phyloP scores from a whole-genome alignment of 2,329 filamentous ascomycete genomes.

The Apiospora arundinis region DNA sequence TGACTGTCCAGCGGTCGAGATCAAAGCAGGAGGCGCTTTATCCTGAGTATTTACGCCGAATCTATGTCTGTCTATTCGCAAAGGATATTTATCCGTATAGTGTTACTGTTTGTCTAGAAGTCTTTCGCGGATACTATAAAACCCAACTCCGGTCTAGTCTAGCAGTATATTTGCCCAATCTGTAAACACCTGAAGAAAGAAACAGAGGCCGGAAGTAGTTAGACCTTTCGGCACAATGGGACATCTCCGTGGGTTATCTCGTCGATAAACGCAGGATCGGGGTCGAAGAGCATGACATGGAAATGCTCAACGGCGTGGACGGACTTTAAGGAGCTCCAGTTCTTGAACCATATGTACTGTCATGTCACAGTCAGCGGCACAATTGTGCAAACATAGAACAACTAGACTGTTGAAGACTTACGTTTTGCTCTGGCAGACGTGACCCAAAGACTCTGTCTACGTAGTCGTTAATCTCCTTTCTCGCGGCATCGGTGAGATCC shows the following conservation, averaged over 20 bases:
- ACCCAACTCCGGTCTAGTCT: not conserved
- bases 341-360: slow-evolving; percentile 79
- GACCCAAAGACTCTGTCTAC: slow-evolving; percentile 70
- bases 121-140: not conserved
- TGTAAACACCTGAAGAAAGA: not conserved
- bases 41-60: not conserved
- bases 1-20: slow-evolving; percentile 72
- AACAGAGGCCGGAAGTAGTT: not conserved
- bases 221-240: slow-evolving; percentile 61
- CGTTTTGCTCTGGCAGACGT: slow-evolving; percentile 57
- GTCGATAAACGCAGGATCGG: slow-evolving; percentile 71
- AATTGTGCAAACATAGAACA: not conserved
- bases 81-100: not conserved
- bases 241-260: slow-evolving; percentile 77
- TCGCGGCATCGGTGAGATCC: slow-evolving; percentile 69
- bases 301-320: slow-evolving; percentile 91
- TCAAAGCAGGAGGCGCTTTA: slow-evolving; percentile 43
- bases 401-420: slow-evolving; percentile 45
- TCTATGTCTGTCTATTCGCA: not conserved
- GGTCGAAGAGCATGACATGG: slow-evolving; percentile 87
- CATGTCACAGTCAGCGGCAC: slow-evolving; percentile 3
- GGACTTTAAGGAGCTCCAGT: slow-evolving; percentile 85
- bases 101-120: not conserved
- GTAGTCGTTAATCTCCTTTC: slow-evolving; percentile 72
- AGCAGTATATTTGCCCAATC: not conserved